Evolutionary conservation across 805 yeast genomes (phyloP).

Genomic region (Kuraishia piskuri): DNA sequence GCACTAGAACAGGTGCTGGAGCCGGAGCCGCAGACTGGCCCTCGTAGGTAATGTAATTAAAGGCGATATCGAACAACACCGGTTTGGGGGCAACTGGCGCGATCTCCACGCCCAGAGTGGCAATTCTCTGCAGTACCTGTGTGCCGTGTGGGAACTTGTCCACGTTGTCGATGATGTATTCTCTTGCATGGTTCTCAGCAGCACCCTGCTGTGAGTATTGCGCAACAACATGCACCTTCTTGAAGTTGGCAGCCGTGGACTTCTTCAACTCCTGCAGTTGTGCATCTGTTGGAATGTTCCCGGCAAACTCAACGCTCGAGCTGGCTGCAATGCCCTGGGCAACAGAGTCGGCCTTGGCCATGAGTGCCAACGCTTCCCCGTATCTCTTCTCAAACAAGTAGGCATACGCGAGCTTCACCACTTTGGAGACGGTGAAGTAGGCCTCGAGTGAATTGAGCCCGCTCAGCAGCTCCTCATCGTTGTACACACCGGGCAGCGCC

Average conservation of each 20-base stretch:
- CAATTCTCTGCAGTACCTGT: constrained; percentile 22
- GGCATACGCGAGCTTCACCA: constrained; percentile 34
- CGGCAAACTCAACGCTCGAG: constrained; percentile 27
- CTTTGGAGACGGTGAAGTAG: constrained; percentile 38
- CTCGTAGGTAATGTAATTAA: constrained; percentile 60
- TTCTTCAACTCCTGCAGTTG: constrained; percentile 19
- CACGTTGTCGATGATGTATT: constrained; percentile 20
- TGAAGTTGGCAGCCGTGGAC: constrained; percentile 11
- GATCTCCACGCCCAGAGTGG: constrained; percentile 25
- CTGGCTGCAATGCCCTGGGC: constrained; percentile 6
- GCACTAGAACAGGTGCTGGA: constrained; percentile 13
- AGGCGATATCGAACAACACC: constrained; percentile 85
- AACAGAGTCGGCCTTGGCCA: constrained; percentile 19
- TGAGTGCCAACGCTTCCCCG: constrained; percentile 39
- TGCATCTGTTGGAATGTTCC: constrained; percentile 29
- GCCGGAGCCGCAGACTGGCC: constrained; percentile 16
- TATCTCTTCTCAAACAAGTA: constrained; percentile 31
- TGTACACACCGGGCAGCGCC: constrained; percentile 89
- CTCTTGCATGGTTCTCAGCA: constrained; percentile 5
- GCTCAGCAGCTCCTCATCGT: constrained; percentile 59
- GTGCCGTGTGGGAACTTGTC: constrained; percentile 19
- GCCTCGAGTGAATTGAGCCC: constrained; percentile 42
- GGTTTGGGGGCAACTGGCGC: constrained; percentile 75
- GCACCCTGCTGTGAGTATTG: constrained; percentile 26
- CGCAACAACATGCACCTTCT: constrained; percentile 37